phyloP scores from a whole-genome alignment of 2,329 filamentous ascomycete genomes.

The Acrocalymma vagum region DNA sequence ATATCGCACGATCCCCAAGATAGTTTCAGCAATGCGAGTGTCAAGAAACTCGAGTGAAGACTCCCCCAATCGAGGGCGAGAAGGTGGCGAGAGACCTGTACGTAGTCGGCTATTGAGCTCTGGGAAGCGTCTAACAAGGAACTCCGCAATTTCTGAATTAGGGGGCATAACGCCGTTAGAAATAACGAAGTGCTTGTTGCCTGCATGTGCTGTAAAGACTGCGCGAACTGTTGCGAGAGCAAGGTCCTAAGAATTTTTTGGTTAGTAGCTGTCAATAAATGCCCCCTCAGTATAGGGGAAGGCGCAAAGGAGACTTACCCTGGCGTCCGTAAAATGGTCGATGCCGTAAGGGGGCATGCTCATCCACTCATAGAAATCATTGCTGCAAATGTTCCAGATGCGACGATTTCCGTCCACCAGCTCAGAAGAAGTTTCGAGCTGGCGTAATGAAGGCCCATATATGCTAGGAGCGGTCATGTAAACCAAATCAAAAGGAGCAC shows the following conservation, averaged over 20 bases:
- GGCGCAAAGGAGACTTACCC: conserved; percentile 28
- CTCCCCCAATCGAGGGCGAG: conserved; percentile 10
- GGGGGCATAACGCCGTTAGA: conserved; percentile 33
- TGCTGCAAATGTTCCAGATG: conserved; percentile 37
- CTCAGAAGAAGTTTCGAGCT: conserved; percentile 31
- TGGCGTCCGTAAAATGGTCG: conserved; percentile 34
- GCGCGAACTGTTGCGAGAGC: conserved; percentile 34
- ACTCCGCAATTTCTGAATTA: conserved; percentile 25
- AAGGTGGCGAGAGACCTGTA: conserved; percentile 19
- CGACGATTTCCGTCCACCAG: conserved; percentile 33
- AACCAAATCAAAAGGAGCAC: conserved; percentile 32
- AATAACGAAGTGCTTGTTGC: conserved; percentile 34
- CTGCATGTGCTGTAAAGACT: conserved; percentile 27
- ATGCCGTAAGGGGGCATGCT: conserved; percentile 32
- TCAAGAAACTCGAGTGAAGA: conserved; percentile 26
- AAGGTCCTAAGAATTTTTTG: conserved; percentile 27
- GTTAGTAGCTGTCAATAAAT: neutral
- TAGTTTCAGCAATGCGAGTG: conserved; percentile 24
- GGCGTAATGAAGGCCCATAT: conserved; percentile 32
- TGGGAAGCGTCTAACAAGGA: conserved; percentile 31
- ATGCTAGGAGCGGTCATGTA: conserved; percentile 32
- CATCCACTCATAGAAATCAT: conserved; percentile 19
- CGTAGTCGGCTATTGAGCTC: conserved; percentile 28
- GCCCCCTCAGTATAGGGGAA: neutral
- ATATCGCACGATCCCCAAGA: conserved; percentile 31